phyloP scores from a whole-genome alignment of 2,329 filamentous ascomycete species.

The Periglandula ipomoeae region DNA sequence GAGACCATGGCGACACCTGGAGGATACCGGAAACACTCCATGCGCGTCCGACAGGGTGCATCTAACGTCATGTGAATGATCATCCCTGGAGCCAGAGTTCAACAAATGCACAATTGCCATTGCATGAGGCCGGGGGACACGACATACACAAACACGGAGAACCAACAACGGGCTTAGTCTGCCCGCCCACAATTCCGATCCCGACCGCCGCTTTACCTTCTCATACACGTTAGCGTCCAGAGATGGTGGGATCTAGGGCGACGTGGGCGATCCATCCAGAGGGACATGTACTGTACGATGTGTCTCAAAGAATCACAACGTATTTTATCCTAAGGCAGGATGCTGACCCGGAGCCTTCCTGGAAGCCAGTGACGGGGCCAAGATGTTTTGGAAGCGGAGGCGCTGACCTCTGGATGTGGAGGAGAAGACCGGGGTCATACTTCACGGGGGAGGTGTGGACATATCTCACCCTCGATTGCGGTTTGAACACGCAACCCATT shows the following conservation, averaged over 20 bases:
- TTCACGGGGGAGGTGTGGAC: neutral
- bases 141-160: neutral
- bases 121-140: neutral
- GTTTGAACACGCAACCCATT: neutral
- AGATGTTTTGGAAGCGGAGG: neutral
- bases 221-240: too few species aligned
- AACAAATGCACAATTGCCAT: neutral
- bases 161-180: neutral
- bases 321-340: neutral
- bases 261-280: too few species aligned
- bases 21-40: neutral
- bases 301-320: neutral
- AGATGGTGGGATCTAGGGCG: neutral
- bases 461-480: neutral
- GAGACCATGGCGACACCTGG: neutral
- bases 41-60: neutral
- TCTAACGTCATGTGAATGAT: slow-evolving; percentile 1
- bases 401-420: neutral
- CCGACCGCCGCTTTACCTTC: slow-evolving; percentile 1
- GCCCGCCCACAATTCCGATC: neutral
- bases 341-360: neutral
- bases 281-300: neutral
- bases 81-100: neutral
- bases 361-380: neutral
- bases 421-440: too few species aligned